phyloP scores from a whole-genome alignment of 2,329 filamentous ascomycete genomes.

The Trichophyton verrucosum region DNA sequence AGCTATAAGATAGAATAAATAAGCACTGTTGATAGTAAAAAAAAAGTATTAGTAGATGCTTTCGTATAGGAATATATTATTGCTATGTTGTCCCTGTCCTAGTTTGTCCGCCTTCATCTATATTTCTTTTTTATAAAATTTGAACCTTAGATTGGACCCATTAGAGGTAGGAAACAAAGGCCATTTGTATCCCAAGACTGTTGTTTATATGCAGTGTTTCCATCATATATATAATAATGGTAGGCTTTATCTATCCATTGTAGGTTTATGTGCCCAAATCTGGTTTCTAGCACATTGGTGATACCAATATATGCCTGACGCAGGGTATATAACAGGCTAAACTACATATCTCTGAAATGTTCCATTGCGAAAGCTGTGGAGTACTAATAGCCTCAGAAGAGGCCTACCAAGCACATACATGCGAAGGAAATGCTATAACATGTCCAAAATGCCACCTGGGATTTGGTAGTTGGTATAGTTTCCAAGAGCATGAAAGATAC shows the following conservation, averaged over 20 bases:
- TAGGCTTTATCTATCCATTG: not conserved
- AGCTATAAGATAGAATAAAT: too few species aligned
- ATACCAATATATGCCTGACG: not conserved
- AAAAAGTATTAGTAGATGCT: not conserved
- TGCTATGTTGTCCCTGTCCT: not conserved
- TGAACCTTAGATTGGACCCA: not conserved
- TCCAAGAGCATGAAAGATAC: not conserved
- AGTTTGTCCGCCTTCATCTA: not conserved
- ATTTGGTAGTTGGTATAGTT: not conserved
- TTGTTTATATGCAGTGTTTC: not conserved
- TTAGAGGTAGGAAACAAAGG: not conserved
- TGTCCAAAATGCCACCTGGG: not conserved
- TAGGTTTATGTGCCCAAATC: not conserved
- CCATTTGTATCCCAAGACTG: not conserved
- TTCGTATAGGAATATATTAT: not conserved
- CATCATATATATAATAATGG: not conserved
- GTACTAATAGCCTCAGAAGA: not conserved
- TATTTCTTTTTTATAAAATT: not conserved
- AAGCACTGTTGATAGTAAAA: not conserved
- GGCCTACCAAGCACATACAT: not conserved
- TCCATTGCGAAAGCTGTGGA: not conserved
- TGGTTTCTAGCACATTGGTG: not conserved
- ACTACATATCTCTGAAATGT: not conserved
- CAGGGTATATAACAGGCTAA: not conserved
- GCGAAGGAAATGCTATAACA: not conserved